These are phyloP conservation scores for Phytophthora sojae DNA, from an alignment of 352 stramenopile genomes.

Conservation along the genomic window DNA sequence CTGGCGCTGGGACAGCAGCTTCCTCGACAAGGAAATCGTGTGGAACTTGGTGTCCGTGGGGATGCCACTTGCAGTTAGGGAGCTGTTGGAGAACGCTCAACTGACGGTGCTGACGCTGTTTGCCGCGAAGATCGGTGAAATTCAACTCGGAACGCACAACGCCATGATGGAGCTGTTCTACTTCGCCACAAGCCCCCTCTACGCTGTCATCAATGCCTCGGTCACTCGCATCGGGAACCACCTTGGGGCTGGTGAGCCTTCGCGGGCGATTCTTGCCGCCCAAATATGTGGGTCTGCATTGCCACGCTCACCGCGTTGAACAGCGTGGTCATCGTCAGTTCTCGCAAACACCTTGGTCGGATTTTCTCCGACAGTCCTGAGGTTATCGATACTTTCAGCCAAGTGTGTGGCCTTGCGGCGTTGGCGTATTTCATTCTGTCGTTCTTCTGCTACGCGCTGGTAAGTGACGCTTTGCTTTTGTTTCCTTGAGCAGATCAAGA, in stretches of 20 bases:
- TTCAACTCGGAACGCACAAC: slow-evolving; percentile 81
- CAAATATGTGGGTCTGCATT: slow-evolving; percentile 59
- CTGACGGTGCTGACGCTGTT: slow-evolving; percentile 82
- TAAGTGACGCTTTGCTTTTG: slow-evolving; percentile 29
- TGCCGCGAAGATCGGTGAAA: slow-evolving; percentile 67
- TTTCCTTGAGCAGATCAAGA: not conserved
- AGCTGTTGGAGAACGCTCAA: slow-evolving; percentile 82
- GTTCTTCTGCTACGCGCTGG: slow-evolving; percentile 86
- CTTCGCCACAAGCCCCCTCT: slow-evolving; percentile 79
- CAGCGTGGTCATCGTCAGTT: slow-evolving; percentile 52
- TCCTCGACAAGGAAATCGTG: slow-evolving; percentile 51
- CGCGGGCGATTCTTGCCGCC: slow-evolving; percentile 56
- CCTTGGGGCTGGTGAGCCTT: slow-evolving; percentile 54
- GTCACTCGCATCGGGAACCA: slow-evolving; percentile 77
- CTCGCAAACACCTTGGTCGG: slow-evolving; percentile 46
- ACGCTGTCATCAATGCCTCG: slow-evolving; percentile 68
- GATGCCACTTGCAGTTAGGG: slow-evolving; percentile 60
- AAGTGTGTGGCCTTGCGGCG: slow-evolving; percentile 62
- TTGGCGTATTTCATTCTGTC: slow-evolving; percentile 74
- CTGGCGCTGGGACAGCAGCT: slow-evolving; percentile 55
- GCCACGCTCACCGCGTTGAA: slow-evolving; percentile 51
- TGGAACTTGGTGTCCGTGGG: slow-evolving; percentile 57
- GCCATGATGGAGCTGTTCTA: slow-evolving; percentile 90
- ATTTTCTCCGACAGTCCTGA: slow-evolving; percentile 76
- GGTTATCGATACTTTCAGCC: slow-evolving; percentile 62